Conservation (phyloP, 139 green algal species). For the Closterium sp. region DNA sequence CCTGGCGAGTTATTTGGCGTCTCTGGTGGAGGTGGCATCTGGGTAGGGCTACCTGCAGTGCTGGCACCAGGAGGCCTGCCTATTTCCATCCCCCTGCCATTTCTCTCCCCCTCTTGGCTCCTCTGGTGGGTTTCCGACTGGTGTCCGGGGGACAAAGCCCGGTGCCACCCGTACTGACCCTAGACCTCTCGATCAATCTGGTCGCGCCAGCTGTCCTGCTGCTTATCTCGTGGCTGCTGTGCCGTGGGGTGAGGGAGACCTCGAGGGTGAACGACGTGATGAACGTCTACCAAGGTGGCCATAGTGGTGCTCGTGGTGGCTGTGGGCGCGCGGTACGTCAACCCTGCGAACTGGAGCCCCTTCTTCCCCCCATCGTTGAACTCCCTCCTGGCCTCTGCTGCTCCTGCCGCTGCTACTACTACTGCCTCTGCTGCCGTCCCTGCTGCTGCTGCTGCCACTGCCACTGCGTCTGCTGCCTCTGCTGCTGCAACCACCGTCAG, state of each 20-base stretch:
- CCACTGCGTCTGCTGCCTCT: neutral
- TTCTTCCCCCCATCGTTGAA: constrained; percentile 43
- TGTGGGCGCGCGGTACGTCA: constrained; percentile 46
- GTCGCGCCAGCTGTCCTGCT: constrained; percentile 30
- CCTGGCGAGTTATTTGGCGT: constrained; percentile 32
- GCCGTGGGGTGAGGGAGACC: constrained; percentile 32
- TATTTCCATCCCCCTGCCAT: neutral
- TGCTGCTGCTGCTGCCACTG: neutral
- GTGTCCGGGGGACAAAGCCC: neutral
- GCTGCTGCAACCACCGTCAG: neutral
- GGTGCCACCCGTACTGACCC: neutral
- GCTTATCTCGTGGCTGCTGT: constrained; percentile 32
- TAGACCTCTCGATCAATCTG: constrained; percentile 32
- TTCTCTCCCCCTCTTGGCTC: neutral
- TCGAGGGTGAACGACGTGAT: constrained; percentile 39
- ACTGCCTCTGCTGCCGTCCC: neutral
- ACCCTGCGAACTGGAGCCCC: constrained; percentile 57
- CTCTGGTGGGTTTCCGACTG: neutral
- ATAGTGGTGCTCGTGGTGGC: constrained; percentile 56
- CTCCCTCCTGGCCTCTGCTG: neutral
- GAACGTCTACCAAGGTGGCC: constrained; percentile 35
- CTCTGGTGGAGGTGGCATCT: constrained; percentile 3
- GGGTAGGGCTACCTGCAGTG: neutral
- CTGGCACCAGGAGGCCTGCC: neutral
- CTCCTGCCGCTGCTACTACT: neutral